Conservation (phyloP, 495 filamentous ascomycete species). For the Bathelium albidoporum region DNA sequence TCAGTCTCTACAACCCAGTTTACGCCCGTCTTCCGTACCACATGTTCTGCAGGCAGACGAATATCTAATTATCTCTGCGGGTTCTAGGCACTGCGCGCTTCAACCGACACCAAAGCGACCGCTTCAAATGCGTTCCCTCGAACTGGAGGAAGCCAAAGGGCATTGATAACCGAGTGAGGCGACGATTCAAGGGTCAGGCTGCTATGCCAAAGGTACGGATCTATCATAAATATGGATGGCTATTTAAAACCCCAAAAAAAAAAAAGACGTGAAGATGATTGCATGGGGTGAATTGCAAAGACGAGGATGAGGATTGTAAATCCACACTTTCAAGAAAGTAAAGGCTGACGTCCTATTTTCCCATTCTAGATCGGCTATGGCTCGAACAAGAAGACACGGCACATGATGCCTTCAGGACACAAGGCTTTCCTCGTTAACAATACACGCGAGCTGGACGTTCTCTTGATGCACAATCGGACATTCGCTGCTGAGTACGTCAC, state of each 20-base stretch:
- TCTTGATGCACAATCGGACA: conserved; percentile 99
- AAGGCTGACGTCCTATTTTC: neutral
- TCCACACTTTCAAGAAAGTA: neutral
- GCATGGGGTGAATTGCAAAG: neutral
- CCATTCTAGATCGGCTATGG: conserved; percentile 80
- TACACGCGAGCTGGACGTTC: conserved; percentile 84
- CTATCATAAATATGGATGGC: conserved; percentile 11
- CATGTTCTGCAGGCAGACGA: neutral
- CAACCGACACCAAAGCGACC: conserved; percentile 92
- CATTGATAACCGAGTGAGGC: conserved; percentile 87
- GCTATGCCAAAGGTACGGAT: conserved; percentile 94
- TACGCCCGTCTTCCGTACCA: neutral
- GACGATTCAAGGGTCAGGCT: conserved; percentile 88
- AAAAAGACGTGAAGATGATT: conserved; percentile 1
- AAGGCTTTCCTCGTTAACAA: conserved; percentile 99
- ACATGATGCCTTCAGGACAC: conserved; percentile 98
- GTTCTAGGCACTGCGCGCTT: conserved; percentile 60
- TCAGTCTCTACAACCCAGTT: conserved; percentile 19
- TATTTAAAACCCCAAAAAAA: neutral
- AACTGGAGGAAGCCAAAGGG: conserved; percentile 99
- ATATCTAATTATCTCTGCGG: conserved; percentile 4
- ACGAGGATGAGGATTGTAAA: conserved; percentile 16
- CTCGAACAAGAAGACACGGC: conserved; percentile 95
- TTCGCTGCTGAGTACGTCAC: conserved; percentile 89
- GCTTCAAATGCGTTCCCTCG: conserved; percentile 76